phyloP scores from a whole-genome alignment of 1,284 basidiomycete species.

The Trametes hirsuta region DNA sequence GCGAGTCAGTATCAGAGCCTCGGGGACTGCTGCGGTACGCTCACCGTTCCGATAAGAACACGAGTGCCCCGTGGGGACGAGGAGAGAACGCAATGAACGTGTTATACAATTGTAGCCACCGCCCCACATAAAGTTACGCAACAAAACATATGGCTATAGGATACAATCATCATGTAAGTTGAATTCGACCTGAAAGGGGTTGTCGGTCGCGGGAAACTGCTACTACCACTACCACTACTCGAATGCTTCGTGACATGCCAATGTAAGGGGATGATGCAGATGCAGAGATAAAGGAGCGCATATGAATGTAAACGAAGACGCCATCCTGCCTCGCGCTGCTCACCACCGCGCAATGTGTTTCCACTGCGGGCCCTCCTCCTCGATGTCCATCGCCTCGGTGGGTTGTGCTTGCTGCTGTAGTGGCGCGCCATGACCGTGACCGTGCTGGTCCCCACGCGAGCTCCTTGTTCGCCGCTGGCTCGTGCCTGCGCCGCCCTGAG shows the following conservation, averaged over 20 bases:
- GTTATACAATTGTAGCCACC: conserved; percentile 20
- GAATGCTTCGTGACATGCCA: background rate
- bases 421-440: conserved; percentile 23
- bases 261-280: background rate
- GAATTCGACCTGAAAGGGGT: too few species aligned
- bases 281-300: background rate
- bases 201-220: background rate
- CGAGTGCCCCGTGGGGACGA: too few species aligned
- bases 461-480: conserved; percentile 32
- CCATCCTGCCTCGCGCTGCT: background rate
- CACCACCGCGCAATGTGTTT: conserved; percentile 41
- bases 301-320: background rate
- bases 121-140: conserved; percentile 14
- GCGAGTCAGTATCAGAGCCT: too few species aligned
- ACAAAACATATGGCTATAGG: conserved; percentile 26
- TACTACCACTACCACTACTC: background rate
- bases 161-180: conserved; percentile 21
- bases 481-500: conserved; percentile 10
- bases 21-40: too few species aligned
- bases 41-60: too few species aligned
- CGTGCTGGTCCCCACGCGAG: conserved; percentile 30
- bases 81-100: conserved; percentile 1
- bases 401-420: conserved; percentile 1
- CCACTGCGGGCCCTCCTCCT: conserved; percentile 43
- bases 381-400: conserved; percentile 42